These are phyloP conservation scores for Rhodotorula taiwanensis DNA, from an alignment of 768 basidiomycete species.

Conservation along the genomic window DNA sequence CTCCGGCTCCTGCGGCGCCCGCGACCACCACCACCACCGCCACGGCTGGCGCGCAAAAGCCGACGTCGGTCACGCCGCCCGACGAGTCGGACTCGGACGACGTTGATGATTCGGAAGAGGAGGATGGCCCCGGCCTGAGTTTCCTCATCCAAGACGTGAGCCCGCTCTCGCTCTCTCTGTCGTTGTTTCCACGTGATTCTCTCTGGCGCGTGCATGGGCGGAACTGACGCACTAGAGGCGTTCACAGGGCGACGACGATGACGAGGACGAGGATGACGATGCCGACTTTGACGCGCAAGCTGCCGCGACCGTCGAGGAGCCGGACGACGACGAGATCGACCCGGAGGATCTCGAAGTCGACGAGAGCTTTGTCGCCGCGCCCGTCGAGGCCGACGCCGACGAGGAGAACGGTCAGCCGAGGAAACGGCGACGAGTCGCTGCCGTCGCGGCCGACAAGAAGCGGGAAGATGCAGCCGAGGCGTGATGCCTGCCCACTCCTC, in stretches of 20 bases:
- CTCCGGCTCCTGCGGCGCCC: background rate
- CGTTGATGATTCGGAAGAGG: slow-evolving; percentile 16
- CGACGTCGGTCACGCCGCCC: slow-evolving; percentile 6
- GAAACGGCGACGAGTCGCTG: slow-evolving; percentile 18
- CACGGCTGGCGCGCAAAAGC: background rate
- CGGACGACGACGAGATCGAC: slow-evolving; percentile 29
- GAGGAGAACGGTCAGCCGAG: slow-evolving; percentile 16
- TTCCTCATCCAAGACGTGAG: slow-evolving; percentile 28
- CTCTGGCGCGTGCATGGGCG: too few species aligned
- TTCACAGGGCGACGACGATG: slow-evolving; percentile 12
- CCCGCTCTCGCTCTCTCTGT: background rate
- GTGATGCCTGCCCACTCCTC: background rate
- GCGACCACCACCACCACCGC: background rate
- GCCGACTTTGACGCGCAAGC: slow-evolving; percentile 22
- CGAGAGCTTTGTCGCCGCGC: slow-evolving; percentile 10
- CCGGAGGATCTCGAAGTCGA: slow-evolving; percentile 20
- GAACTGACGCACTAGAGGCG: background rate
- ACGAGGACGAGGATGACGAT: slow-evolving; percentile 31
- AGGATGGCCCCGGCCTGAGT: slow-evolving; percentile 27
- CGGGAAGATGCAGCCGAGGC: too few species aligned
- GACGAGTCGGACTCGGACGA: slow-evolving; percentile 17
- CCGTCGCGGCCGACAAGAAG: slow-evolving; percentile 40
- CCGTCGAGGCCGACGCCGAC: slow-evolving; percentile 6
- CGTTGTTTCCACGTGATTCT: too few species aligned
- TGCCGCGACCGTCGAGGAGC: slow-evolving; percentile 25